Base-by-base conservation (phyloP, 345 rosid species). In the Eucalyptus fibrosa region DNA sequence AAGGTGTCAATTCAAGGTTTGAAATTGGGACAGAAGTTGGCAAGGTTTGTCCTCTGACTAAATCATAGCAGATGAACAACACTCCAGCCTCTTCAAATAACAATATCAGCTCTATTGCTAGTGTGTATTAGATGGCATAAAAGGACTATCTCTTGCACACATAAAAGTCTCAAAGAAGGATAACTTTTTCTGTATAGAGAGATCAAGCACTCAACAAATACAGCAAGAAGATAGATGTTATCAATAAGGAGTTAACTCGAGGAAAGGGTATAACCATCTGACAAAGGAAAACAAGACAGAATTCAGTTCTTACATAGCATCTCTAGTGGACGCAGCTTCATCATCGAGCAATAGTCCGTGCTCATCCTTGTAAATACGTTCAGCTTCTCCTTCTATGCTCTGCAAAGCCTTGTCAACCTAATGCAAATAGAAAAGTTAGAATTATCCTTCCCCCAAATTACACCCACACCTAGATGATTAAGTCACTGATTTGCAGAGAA, bases 291-390 rank as follows among this genome's bases (percentile, higher is more conserved):
- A 77, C 5, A 87, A 21, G 40, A 87, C 51, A 83, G 85, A 87
- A 45, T 17, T 8, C 28, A 88, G 89, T 90, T 91, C 98, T 95
- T 92, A 98, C 99, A 98, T 97, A 88, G 99, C 99, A 95, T 98
- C 99, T 91, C 99, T 95, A 40, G 97, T 95, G 86, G 99, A 96
- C 83, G 99, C 99, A 88, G 99, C 99, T 91, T 97, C 99, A 90
- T 98, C 99, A 85, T 96, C 97, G 47, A 98, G 95, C 91, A 98
- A 96, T 85, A 94, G 89, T 59, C 94, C 95, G 45, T 89, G 94
- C 93, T 97, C 99, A 65, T 97, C 98, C 93, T 97, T 98, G 92
- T 94, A 98, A 88, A 96, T 96, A 59, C 95, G 96, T 91, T 98
- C 98, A 90, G 99, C 99, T 93, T 97, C 99, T 91, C 93, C 96